Conservation (phyloP, 1,139 yeast species). For the Diutina mesorugosa region DNA sequence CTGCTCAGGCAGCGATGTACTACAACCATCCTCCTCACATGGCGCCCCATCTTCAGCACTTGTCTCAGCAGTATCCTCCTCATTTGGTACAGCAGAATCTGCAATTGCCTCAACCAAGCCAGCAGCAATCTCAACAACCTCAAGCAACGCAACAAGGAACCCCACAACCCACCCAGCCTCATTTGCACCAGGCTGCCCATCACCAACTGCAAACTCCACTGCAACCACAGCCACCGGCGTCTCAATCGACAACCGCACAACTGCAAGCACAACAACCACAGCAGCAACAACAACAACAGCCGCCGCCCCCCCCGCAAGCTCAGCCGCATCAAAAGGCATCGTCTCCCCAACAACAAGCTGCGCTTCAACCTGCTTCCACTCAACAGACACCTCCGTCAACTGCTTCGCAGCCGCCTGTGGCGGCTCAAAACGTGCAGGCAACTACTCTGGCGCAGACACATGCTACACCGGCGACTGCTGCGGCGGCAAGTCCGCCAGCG, state of each 20-base stretch:
- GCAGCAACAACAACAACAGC: conserved; percentile 1
- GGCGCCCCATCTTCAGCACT: not conserved
- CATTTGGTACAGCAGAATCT: not conserved
- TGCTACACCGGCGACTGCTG: conserved; percentile 2
- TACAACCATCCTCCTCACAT: conserved; percentile 1
- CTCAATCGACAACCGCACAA: not conserved
- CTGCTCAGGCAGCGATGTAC: not conserved
- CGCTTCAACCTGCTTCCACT: conserved; percentile 3
- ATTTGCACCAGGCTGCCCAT: not conserved
- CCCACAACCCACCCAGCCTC: not conserved
- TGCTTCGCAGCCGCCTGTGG: not conserved
- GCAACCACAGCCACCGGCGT: conserved; percentile 1
- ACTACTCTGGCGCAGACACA: not conserved
- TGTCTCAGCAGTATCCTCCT: not conserved
- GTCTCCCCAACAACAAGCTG: conserved; percentile 3
- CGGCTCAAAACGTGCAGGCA: conserved; percentile 3
- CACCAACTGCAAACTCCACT: conserved; percentile 4
- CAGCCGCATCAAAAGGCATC: conserved; percentile 3
- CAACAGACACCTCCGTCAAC: not conserved
- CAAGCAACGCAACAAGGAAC: not conserved
- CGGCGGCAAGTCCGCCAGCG: conserved; percentile 1
- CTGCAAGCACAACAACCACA: not conserved
- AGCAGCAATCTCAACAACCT: not conserved
- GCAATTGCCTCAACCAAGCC: not conserved
- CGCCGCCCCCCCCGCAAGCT: not conserved